A percentile compares a stretch with the other conserved stretches of the same genome.
Conservation (phyloP, 2,329 filamentous ascomycete species). For the Neurospora crassa region DNA sequence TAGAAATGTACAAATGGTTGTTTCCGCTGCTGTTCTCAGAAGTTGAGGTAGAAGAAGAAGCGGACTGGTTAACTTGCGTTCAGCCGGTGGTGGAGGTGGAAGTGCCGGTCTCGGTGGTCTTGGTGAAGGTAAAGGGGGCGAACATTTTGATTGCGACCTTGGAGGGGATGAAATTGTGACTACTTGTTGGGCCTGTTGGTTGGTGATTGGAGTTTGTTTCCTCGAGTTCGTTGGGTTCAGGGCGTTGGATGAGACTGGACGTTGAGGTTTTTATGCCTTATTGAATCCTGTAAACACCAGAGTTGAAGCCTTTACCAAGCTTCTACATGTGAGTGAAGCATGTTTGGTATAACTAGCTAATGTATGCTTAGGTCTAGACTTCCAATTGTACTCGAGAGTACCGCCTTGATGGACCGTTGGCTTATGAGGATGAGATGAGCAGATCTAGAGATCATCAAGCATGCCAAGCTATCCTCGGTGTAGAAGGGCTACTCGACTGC, state of each 20-base stretch:
- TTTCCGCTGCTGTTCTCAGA: neutral
- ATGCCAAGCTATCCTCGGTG: neutral
- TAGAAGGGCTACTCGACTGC: neutral
- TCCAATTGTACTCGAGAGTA: neutral
- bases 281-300: neutral
- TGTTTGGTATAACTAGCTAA: neutral
- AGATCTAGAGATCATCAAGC: neutral
- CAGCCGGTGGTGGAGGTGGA: neutral
- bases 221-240: neutral
- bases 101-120: no score
- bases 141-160: neutral
- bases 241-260: neutral
- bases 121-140: neutral
- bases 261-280: neutral
- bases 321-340: neutral
- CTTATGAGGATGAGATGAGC: neutral
- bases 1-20: neutral
- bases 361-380: neutral
- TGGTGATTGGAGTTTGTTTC: neutral
- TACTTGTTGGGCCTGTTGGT: neutral
- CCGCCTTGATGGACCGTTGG: neutral
- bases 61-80: neutral
- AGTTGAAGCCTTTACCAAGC: no score
- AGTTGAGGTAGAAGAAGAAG: neutral
- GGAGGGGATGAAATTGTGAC: neutral